phyloP scores from a whole-genome alignment of 345 rosid species.

The Salix viminalis region DNA sequence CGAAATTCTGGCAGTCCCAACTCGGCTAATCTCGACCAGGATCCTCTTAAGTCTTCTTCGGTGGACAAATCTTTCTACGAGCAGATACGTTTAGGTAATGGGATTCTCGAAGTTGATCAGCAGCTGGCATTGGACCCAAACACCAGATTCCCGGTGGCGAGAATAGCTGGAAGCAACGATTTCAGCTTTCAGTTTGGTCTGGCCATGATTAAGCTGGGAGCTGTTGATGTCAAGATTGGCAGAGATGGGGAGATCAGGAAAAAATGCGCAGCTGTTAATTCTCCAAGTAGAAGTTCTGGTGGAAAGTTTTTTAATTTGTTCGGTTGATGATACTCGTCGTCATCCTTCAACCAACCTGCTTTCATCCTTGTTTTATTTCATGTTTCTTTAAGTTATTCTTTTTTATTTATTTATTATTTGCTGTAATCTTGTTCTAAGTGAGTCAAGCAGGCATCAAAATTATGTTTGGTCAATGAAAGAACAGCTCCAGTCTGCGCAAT shows the following conservation, averaged over 20 bases:
- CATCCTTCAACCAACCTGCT: too few species aligned
- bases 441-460: not conserved
- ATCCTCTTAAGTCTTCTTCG: constrained; percentile 21
- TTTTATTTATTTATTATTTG: too few species aligned
- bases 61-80: constrained; percentile 54
- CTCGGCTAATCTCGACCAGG: constrained; percentile 43
- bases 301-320: not conserved
- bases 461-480: not conserved
- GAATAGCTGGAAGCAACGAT: constrained; percentile 24
- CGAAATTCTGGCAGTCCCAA: constrained; percentile 1
- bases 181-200: constrained; percentile 40
- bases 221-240: constrained; percentile 16
- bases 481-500: not conserved
- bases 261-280: constrained; percentile 42
- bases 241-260: constrained; percentile 43
- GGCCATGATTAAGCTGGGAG: constrained; percentile 60
- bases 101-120: constrained; percentile 54
- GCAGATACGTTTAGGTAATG: constrained; percentile 27
- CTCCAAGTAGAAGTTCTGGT: not conserved
- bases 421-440: not conserved
- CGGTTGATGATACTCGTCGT: too few species aligned
- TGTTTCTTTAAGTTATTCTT: too few species aligned
- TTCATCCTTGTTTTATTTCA: too few species aligned
- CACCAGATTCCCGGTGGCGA: constrained; percentile 30
- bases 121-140: constrained; percentile 28